Percentiles rank a stretch among this genome's conserved stretches.
Evolutionary conservation across 2,329 filamentous ascomycete genomes (phyloP).

Genomic region (Trichoderma sp.): DNA sequence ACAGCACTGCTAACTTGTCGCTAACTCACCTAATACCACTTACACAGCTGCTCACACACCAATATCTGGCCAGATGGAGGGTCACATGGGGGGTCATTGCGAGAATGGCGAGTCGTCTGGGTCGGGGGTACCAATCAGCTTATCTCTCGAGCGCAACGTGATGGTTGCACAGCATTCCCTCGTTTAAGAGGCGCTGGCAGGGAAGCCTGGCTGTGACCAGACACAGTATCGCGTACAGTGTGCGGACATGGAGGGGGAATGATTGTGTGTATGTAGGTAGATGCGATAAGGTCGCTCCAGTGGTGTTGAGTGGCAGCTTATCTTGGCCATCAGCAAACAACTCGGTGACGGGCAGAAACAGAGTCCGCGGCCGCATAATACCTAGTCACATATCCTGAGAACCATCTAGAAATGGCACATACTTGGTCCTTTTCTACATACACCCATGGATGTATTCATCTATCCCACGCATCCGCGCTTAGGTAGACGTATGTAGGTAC

Average conservation of each 20-base stretch:
- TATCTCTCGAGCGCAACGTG: conserved; percentile 23
- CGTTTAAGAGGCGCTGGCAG: not conserved
- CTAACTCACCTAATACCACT: conserved; percentile 13
- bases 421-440: not conserved
- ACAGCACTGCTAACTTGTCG: not conserved
- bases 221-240: conserved; percentile 4
- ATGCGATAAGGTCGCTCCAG: not conserved
- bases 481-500: conserved; percentile 2
- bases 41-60: conserved; percentile 18
- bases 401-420: not conserved
- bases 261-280: no score
- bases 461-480: conserved; percentile 1
- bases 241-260: not conserved
- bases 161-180: conserved; percentile 19
- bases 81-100: conserved; percentile 20
- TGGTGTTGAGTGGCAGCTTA: not conserved
- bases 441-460: not conserved
- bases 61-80: not conserved
- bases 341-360: not conserved
- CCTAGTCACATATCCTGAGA: not conserved
- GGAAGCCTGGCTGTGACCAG: not conserved
- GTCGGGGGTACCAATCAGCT: conserved; percentile 25
- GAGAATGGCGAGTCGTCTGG: not conserved
- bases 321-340: not conserved
- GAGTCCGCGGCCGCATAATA: not conserved